Evolutionary conservation across 441 rosid genomes (phyloP).

Genomic region (Lepidium campestre): DNA sequence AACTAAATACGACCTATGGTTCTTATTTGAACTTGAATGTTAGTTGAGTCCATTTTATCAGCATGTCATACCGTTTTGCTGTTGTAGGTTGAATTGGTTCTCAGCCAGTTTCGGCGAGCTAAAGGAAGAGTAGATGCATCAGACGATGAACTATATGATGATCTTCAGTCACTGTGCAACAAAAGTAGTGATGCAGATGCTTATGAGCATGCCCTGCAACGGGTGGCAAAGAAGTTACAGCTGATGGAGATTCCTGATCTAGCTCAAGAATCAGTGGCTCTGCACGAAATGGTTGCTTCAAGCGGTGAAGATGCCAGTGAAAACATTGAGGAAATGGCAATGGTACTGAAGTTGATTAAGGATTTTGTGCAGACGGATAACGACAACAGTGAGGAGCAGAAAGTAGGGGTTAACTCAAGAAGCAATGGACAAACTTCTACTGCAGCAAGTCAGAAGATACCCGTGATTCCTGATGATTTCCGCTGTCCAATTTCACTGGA

Average conservation of each 20-base stretch:
- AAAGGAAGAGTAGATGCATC: conserved; percentile 73
- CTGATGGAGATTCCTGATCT: conserved; percentile 67
- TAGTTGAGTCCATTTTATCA: not conserved
- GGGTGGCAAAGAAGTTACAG: conserved; percentile 63
- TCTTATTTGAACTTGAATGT: not conserved
- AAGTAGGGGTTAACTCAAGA: conserved; percentile 34
- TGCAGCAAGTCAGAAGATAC: conserved; percentile 52
- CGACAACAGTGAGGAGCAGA: conserved; percentile 49
- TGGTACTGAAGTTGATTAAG: conserved; percentile 70
- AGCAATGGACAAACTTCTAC: conserved; percentile 52
- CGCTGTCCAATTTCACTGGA: conserved; percentile 95
- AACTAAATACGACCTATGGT: not conserved
- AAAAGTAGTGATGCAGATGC: conserved; percentile 40
- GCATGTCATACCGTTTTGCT: conserved; percentile 2
- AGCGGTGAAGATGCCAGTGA: conserved; percentile 69
- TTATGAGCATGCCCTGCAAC: conserved; percentile 49
- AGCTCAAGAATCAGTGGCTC: conserved; percentile 81
- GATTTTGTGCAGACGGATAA: conserved; percentile 79
- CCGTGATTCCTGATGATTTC: conserved; percentile 83
- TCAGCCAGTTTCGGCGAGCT: conserved; percentile 79
- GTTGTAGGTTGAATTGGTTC: conserved; percentile 77
- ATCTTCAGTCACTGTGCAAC: conserved; percentile 56
- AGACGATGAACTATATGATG: conserved; percentile 54
- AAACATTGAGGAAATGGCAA: conserved; percentile 78
- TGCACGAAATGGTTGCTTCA: conserved; percentile 75